Conservation (phyloP, 306 rosid species). For the Benincasa hispida region DNA sequence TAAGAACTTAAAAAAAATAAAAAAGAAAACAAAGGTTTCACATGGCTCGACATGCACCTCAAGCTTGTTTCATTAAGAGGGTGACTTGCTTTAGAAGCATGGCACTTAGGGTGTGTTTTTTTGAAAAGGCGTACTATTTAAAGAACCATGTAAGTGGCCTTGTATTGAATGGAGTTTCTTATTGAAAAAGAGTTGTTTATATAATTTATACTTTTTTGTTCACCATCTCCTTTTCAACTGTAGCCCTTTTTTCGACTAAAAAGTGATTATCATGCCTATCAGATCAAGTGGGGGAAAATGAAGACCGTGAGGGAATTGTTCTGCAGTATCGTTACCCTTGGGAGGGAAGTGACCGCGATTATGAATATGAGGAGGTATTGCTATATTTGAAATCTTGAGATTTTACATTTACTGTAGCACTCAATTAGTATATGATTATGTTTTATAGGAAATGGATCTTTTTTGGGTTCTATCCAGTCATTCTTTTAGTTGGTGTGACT, state of each 20-base stretch:
- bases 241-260: not conserved
- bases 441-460: not conserved
- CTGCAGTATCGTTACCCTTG: conserved; percentile 54
- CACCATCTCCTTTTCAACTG: not conserved
- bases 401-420: not conserved
- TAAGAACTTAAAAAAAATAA: no score
- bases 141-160: not conserved
- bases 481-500: not conserved
- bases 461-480: not conserved
- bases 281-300: conserved; percentile 59
- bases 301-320: conserved; percentile 34
- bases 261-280: not conserved
- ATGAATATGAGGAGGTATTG: conserved; percentile 76
- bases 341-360: conserved; percentile 90
- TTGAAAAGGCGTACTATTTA: not conserved
- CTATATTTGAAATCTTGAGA: not conserved
- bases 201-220: not conserved
- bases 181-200: not conserved
- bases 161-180: not conserved
- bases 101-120: not conserved
- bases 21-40: no score
- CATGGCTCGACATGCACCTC: no score
- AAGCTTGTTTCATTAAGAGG: not conserved
- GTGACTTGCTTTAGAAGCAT: not conserved
- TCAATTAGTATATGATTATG: not conserved